Evolutionary conservation across 2,329 filamentous ascomycete genomes (phyloP), one percentile per base, ranked within the genome.

Genomic region (Colletotrichum kahawae): DNA sequence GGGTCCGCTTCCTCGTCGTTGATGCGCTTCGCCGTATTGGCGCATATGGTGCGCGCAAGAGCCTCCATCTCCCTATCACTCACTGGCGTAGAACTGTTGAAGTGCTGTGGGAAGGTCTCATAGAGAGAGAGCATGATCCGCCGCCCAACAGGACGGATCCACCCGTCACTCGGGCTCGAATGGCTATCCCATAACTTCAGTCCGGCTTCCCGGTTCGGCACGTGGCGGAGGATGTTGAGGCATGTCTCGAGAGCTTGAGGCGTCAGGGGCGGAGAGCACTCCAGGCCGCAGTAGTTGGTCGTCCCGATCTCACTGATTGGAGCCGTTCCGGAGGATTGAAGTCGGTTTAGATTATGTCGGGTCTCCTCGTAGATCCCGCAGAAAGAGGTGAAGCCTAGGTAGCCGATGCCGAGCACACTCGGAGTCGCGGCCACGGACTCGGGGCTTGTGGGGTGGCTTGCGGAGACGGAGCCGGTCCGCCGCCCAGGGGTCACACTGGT

Each of bases 381-480:
- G 75, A 85, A 85, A 70, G 85, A 87, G 4, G 85, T 87, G 77
- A 84, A 86, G 68, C 86, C 86, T n/a, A 88, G 81, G 79, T 87
- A 87, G 2, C 86, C 87, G 43, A 79, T 75, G 75, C 31, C 78
- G 65, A 76, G 21, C 16, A 74, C 65, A 12, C 51, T 68, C 24
- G 75, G 67, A 33, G 71, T 63, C 24, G 62, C 67, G 7, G 27
- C 56, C 33, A 43, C 60, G 56, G 74, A 75, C 24, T 75, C 71
- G 64, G 74, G 70, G 36, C 70, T 76, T 48, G 70, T 76, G 48
- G 70, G 74, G 66, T 66, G 51, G 56, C 72, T 65, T 71, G 66
- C 64, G 21, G 69, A 24, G 16, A 67, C 16, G 63, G 63, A 36
- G 68, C 67, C 31, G 79, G 75, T 59, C 67, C 75, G 59, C 34